A percentile compares a stretch with the other conserved stretches of the same genome.
Conservation (phyloP, 768 basidiomycete genomes). For the Amanita phalloides region DNA sequence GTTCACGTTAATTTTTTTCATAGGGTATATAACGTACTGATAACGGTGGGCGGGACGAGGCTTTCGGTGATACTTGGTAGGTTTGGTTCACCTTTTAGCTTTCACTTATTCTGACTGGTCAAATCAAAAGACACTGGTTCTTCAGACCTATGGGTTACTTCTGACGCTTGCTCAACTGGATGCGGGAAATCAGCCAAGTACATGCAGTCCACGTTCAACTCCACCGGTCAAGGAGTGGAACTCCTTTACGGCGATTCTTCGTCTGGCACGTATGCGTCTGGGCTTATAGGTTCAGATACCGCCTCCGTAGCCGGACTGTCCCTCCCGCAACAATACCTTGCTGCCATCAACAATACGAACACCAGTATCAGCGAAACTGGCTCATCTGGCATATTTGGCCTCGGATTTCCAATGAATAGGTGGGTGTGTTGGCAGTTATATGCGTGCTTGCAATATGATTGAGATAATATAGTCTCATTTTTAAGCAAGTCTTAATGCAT, state of each 20-base stretch:
- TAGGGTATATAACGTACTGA: constrained; percentile 50
- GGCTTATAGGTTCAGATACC: constrained; percentile 49
- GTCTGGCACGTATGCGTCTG: constrained; percentile 59
- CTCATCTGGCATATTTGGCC: constrained; percentile 58
- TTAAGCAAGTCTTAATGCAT: not conserved
- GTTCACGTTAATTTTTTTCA: not conserved
- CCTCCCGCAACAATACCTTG: constrained; percentile 45
- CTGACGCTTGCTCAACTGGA: constrained; percentile 40
- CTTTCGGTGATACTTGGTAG: constrained; percentile 53
- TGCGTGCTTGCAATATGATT: not conserved
- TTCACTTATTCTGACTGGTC: not conserved
- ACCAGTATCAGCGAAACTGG: constrained; percentile 47
- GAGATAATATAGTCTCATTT: not conserved
- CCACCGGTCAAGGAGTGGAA: constrained; percentile 31
- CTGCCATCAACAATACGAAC: constrained; percentile 59
- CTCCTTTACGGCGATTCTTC: constrained; percentile 63
- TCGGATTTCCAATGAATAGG: constrained; percentile 72
- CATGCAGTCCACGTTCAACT: constrained; percentile 36
- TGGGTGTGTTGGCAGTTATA: constrained; percentile 14
- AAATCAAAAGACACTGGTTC: constrained; percentile 56
- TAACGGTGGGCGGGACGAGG: constrained; percentile 41
- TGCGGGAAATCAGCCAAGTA: constrained; percentile 33
- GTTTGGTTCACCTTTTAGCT: constrained; percentile 5
- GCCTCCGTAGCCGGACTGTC: constrained; percentile 43
- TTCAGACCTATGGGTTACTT: constrained; percentile 67